Evolutionary conservation across 83 land plant genomes (phyloP), one percentile per base, ranked within the genome.

Genomic region (Picea abies): DNA sequence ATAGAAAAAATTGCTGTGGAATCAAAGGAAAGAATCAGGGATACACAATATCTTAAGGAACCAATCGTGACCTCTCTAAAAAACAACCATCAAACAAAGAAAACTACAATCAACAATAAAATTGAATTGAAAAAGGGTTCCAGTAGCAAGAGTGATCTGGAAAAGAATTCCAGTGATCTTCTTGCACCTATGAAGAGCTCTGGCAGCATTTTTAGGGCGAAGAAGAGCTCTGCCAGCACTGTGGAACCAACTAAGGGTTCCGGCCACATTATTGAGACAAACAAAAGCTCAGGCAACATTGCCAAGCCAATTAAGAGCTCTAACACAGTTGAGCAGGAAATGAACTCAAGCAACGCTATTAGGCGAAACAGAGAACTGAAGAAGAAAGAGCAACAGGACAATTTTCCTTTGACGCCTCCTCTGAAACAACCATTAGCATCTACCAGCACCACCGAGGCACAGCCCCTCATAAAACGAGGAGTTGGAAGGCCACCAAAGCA

Each of bases 401-500:
- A 68, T 32, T 29, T 68, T 12, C 37, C 37, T 32, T 14, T 11
- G 16, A 68, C 11, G 37, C 72, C 29, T 26, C 32, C 71, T 29
- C 20, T 68, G 35, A 52, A 52, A 52, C 56, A 52, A 52, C 56
- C 56, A 10, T 52, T 11, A 10, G 3, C 56, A 52, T 52, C 56
- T 11, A 35, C 5, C 16, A 39, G 20, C 37, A 32, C n/a, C 37
- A 32, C 7, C 17, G 7, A 69, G 1, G 70, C 0, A 35, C 10
- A 69, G 0, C 16, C 73, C 35, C 73, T 7, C 39, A 8, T 35
- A 1, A 69, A 69, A 20, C 35, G 73, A 20, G 44, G 73, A 69
- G 73, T 69, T 17, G 73, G 73, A 69, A 69, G 73, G 20, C 44
- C 73, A 69, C n/a, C 44, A 69, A 69, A 69, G 19, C 44, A 69